These are phyloP conservation scores for Lentinula novae-zelandiae DNA, from an alignment of 1,284 basidiomycete species.

Conservation along the genomic window DNA sequence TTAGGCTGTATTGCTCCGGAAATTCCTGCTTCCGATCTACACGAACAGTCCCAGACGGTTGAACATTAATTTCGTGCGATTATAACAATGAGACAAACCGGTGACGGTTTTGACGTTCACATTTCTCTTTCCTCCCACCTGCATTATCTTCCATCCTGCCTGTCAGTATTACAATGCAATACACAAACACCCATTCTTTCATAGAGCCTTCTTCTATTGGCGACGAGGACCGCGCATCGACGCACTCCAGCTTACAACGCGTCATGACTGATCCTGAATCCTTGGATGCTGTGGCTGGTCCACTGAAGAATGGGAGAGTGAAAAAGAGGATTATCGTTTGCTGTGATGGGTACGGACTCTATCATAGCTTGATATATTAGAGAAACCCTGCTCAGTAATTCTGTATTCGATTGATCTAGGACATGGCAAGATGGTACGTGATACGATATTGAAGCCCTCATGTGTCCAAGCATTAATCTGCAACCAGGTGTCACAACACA, in stretches of 20 bases:
- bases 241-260: background rate
- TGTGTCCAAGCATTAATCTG: background rate
- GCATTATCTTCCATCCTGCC: too few species aligned
- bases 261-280: background rate
- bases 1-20: background rate
- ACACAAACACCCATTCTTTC: background rate
- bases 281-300: background rate
- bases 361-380: background rate
- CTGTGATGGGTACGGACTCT: slow-evolving; percentile 55
- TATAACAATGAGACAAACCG: background rate
- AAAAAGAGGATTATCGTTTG: slow-evolving; percentile 64
- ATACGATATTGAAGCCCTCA: background rate
- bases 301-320: slow-evolving; percentile 15
- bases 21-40: background rate
- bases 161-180: background rate
- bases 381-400: background rate
- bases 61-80: background rate
- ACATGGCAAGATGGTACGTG: slow-evolving; percentile 44
- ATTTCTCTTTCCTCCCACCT: background rate
- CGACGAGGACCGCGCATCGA: background rate
- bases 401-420: slow-evolving; percentile 18
- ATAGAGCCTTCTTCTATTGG: background rate
- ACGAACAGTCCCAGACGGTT: background rate
- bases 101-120: background rate
- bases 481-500: slow-evolving; percentile 34